These are phyloP conservation scores for Brassica cretica DNA, from an alignment of 345 rosid species.

Conservation along the genomic window DNA sequence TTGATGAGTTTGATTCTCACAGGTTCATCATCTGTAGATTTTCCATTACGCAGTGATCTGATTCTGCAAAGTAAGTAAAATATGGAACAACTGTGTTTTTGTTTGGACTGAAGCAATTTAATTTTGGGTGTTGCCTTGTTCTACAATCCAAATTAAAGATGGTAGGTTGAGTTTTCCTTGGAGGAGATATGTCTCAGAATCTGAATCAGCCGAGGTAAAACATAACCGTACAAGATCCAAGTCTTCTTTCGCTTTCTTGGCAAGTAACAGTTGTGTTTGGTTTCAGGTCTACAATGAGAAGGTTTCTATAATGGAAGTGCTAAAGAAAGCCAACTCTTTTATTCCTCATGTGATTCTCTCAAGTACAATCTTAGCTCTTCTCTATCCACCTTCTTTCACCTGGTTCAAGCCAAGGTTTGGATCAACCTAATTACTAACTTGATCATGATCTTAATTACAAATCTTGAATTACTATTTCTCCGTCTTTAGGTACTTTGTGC, in stretches of 20 bases:
- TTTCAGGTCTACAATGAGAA: conserved; percentile 46
- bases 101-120: background rate
- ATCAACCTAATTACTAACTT: background rate
- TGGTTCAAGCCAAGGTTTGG: conserved; percentile 87
- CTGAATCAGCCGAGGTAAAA: conserved; percentile 49
- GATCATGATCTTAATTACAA: background rate
- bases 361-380: conserved; percentile 82
- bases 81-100: conserved; percentile 21
- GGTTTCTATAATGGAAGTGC: conserved; percentile 47
- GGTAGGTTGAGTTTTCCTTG: conserved; percentile 37
- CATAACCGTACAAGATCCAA: background rate
- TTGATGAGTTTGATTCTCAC: background rate
- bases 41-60: conserved; percentile 27
- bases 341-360: conserved; percentile 78
- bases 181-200: conserved; percentile 43
- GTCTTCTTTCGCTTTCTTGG: conserved; percentile 5
- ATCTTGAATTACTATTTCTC: background rate
- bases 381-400: conserved; percentile 83
- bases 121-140: background rate
- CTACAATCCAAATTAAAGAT: conserved; percentile 24
- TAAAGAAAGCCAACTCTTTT: conserved; percentile 72
- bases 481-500: conserved; percentile 75
- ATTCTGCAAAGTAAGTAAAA: conserved; percentile 38
- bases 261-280: conserved; percentile 14
- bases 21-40: conserved; percentile 21